Base-by-base conservation (phyloP, 768 basidiomycete species). In the Macrolepiota albuminosa region DNA sequence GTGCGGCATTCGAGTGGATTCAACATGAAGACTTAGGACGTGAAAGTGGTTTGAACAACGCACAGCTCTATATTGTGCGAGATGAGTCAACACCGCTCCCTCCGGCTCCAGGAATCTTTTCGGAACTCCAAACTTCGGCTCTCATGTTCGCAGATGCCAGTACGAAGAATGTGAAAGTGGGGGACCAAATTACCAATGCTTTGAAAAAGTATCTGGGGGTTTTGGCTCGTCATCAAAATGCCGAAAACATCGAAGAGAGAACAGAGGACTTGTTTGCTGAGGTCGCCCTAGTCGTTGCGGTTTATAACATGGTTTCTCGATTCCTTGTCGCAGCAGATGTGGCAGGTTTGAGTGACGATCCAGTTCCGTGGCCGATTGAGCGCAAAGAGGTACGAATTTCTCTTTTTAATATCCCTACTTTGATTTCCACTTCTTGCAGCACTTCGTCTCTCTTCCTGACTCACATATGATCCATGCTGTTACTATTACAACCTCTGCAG, bases 261-360 rank as follows among this genome's bases (percentile, higher is more conserved):
- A 68, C 71, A 0, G 74, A 82, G 46, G 79, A 79, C 67, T 62
- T 83, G 9, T 74, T 85, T 42, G 80, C 84, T 40, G 86, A 88
- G 66, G 81, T 79, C n/a, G 75, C 78, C 0, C 75, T 81, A 55
- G 74, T 81, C 2, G 79, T 81, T 0, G 81, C 81, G 5, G 71
- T 76, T 0, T 88, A 88, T 70, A 87, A 87, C 71, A 84, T 87
- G 82, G 86, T 88, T 7, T 86, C 85, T 21, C 76, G 87, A n/a
- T 81, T 87, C 63, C 73, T 88, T 34, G 72, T 86, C 13, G 77
- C 84, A 0, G 75, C 83, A 10, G 85, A 88, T 62, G 82, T 88
- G 1, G 82, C 78, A 54, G 84, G 85, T 8, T 70, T 78, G 62
- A 75, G 78, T 0, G 77, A 81, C 47, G 67, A 70, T 21, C 65